Base-by-base conservation (phyloP, 495 filamentous ascomycete genomes). In the Hypomontagnella submonticulosa region DNA sequence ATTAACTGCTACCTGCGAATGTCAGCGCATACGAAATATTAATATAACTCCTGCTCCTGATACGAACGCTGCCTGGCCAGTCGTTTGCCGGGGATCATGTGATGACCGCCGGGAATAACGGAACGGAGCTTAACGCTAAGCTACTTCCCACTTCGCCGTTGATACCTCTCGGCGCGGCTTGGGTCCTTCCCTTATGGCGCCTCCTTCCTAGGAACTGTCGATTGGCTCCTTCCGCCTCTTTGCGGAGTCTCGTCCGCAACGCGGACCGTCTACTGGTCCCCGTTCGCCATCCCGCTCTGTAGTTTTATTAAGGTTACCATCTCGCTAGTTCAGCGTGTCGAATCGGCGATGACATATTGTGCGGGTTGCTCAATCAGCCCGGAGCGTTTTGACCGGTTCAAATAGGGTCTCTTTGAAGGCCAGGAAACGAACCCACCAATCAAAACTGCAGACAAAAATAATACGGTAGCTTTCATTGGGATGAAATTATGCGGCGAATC, bases 81-180 rank as follows among this genome's bases (percentile, higher is more conserved):
- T 19, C 30, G 30, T 27, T 34, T 11, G 6, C 27, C 42, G 43
- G 43, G 13, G 3, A 23, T 30, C 33, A 57, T 48, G 32, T n/a
- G 54, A 57, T 48, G 42, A 38, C 27, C 42, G 33, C 11, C 54
- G 54, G 42, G 13, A 49, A 50, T 27, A 23, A 34, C 55, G 43
- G 43, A 16, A 36, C 55, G 55, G 55, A 40, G 18, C 10, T 36
- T 23, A 10, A 36, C 10, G 15, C 32, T 23, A 46, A 16, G 23
- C 16, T 3, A 9, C 47, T 19, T 50, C 9, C 18, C 15, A 16
- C 13, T n/a, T 23, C 19, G 18, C 55, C 55, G 55, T 40, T 1
- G n/a, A 4, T 47, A 9, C 11, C 30, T 37, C 43, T 58, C 38
- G 43, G 55, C 33, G n/a, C 55, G 55, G 55, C 5, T 13, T 2